Percentiles rank a stretch among this genome's conserved stretches.
Conservation (phyloP, 441 rosid genomes). For the Croton setiger region DNA sequence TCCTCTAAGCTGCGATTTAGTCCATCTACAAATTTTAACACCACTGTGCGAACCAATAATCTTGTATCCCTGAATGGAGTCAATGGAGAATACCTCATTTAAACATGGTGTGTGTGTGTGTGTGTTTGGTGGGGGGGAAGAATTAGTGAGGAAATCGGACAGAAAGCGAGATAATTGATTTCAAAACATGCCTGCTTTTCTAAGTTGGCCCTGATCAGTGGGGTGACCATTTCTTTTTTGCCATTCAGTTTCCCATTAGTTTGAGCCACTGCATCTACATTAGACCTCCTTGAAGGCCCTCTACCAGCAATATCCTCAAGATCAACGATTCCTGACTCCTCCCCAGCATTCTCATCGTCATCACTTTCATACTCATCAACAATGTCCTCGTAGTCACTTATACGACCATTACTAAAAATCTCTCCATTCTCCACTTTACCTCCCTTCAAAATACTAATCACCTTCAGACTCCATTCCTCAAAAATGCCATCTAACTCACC, state of each 20-base stretch:
- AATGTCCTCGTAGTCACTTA: slow-evolving; percentile 37
- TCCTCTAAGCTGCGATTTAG: slow-evolving; percentile 97
- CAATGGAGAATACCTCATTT: slow-evolving; percentile 7
- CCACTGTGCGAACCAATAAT: slow-evolving; percentile 96
- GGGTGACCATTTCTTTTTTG: slow-evolving; percentile 84
- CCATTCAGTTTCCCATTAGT: slow-evolving; percentile 57
- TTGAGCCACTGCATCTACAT: slow-evolving; percentile 33
- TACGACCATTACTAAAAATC: slow-evolving; percentile 20
- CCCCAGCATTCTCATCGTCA: slow-evolving; percentile 25
- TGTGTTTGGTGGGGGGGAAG: too few relatives aligned
- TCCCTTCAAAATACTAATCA: slow-evolving; percentile 55
- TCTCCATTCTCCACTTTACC: slow-evolving; percentile 24
- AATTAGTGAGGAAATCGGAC: not conserved
- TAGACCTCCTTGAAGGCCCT: slow-evolving; percentile 58
- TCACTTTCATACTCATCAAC: slow-evolving; percentile 36
- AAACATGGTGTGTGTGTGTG: too few relatives aligned
- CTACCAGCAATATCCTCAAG: slow-evolving; percentile 95
- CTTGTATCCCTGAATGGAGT: slow-evolving; percentile 76
- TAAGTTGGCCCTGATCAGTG: slow-evolving; percentile 86
- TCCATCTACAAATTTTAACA: slow-evolving; percentile 97
- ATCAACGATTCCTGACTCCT: slow-evolving; percentile 53
- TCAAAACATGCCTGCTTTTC: slow-evolving; percentile 70
- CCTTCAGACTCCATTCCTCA: slow-evolving; percentile 55
- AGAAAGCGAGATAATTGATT: not conserved
- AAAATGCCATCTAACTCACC: slow-evolving; percentile 60